Conservation (phyloP, 2,329 filamentous ascomycete genomes). For the Alternaria gansuensis region DNA sequence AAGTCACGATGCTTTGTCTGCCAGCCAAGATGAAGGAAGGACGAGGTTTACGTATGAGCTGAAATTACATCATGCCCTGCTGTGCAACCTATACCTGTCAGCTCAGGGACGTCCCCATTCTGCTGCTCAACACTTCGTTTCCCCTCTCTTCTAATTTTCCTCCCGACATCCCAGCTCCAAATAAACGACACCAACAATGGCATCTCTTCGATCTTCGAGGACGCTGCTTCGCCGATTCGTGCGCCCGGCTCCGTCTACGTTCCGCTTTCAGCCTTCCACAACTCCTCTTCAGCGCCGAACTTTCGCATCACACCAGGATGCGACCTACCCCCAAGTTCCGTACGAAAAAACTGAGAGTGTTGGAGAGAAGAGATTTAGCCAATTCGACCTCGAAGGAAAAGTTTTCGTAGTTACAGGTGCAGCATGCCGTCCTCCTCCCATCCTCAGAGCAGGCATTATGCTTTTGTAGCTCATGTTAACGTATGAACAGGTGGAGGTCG, state of each 20-base stretch:
- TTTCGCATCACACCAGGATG: slow-evolving; percentile 22
- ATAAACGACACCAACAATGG: slow-evolving; percentile 11
- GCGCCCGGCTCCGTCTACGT: slow-evolving; percentile 11
- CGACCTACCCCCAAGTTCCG: slow-evolving; percentile 25
- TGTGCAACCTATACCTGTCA: slow-evolving; percentile 10
- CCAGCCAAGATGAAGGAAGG: slow-evolving; percentile 15
- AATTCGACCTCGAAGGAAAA: slow-evolving; percentile 45
- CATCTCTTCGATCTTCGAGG: slow-evolving; percentile 22
- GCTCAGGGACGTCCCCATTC: background rate
- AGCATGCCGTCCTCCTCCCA: slow-evolving; percentile 69
- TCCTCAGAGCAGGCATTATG: slow-evolving; percentile 32
- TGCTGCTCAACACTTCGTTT: background rate
- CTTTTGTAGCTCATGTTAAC: slow-evolving; percentile 45
- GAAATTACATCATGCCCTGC: slow-evolving; percentile 20
- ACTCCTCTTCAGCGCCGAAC: slow-evolving; percentile 18
- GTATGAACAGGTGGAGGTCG: slow-evolving; percentile 68
- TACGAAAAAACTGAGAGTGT: slow-evolving; percentile 33
- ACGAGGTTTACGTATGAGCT: slow-evolving; percentile 14
- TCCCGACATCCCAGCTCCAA: background rate
- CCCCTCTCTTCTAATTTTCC: background rate
- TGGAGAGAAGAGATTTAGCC: slow-evolving; percentile 30
- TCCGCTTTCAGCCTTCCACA: slow-evolving; percentile 15
- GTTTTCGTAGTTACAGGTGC: slow-evolving; percentile 65
- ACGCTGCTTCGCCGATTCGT: slow-evolving; percentile 19
- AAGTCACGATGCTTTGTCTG: slow-evolving; percentile 19